Evolutionary conservation across 345 rosid species (phyloP), one percentile per base, ranked within the genome.

Genomic region (Eucalyptus curtisii): DNA sequence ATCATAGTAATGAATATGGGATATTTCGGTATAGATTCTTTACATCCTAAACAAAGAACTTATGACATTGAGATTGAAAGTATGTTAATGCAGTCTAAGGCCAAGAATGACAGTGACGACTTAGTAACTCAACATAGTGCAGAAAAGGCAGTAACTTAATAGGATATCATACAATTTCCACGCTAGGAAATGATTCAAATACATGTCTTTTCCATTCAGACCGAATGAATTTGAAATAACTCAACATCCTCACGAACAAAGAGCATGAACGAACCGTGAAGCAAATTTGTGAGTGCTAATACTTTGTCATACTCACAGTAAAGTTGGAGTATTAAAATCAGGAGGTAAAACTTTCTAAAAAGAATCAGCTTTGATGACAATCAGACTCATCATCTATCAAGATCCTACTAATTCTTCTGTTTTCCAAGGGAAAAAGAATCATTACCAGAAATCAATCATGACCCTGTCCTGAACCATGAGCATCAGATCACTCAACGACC

Each of bases 381-480:
- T 64, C 76, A 4, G 76, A n/a, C 5, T 64, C 76, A 64, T 64
- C 76, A 64, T 33, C 81, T 33, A 71, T 33, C 81, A 71, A 37
- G 44, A 71, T 20, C 44, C 81, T 17, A 5, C 25, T 17, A 33
- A 71, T 33, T 37, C 82, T 37, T 37, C 27, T 37, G 27, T 37
- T 71, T 20, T 19, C 13, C 42, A 45, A 90, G 89, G 91, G 90
- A 45, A 25, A 31, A 40, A 55, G 82, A 68, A 64, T 57, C 57
- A 52, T 86, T 89, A 90, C 92, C 92, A 92, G 87, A 87, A 15
- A 66, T 91, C 87, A 9, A 87, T 20, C 64, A 59, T 20, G 86
- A 84, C 89, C 64, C 88, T 90, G 89, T 93, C 92, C 81, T 90
- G 91, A 52, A 76, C 22, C 88, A 93, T 45, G 37, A 71, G n/a